Conservation (phyloP, 106 monocot species). For the Cymbidium sinense region DNA sequence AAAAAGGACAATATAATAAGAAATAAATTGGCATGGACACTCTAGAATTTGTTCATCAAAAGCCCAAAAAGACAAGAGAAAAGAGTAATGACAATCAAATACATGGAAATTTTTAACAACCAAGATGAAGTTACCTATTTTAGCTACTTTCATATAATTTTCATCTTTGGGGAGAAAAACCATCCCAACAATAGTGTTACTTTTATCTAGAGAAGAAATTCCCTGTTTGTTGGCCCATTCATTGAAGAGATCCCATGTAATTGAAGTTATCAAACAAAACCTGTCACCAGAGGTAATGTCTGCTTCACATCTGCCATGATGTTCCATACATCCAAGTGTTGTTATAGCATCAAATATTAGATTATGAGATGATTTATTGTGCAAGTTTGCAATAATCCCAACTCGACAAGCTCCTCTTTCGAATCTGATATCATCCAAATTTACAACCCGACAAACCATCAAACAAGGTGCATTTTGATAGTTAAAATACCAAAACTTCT, state of each 20-base stretch:
- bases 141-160: too few relatives aligned
- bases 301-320: constrained; percentile 90
- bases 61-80: too few relatives aligned
- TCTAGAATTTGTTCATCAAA: too few relatives aligned
- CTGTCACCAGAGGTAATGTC: constrained; percentile 96
- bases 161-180: too few relatives aligned
- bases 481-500: too few relatives aligned
- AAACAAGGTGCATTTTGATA: too few relatives aligned
- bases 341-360: constrained; percentile 69
- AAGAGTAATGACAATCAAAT: too few relatives aligned
- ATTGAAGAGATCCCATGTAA: constrained; percentile 82
- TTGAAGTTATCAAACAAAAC: constrained; percentile 70
- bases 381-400: constrained; percentile 90
- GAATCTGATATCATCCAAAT: constrained; percentile 74
- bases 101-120: too few relatives aligned
- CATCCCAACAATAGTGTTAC: constrained; percentile 87
- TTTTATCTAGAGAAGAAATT: constrained; percentile 47
- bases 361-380: constrained; percentile 73
- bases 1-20: too few relatives aligned
- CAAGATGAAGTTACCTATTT: too few relatives aligned
- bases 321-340: constrained; percentile 96
- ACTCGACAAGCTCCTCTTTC: constrained; percentile 97
- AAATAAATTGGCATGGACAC: too few relatives aligned
- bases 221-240: constrained; percentile 78
- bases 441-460: constrained; percentile 41